Conservation (phyloP, 768 basidiomycete species). For the Auricularia sp. region DNA sequence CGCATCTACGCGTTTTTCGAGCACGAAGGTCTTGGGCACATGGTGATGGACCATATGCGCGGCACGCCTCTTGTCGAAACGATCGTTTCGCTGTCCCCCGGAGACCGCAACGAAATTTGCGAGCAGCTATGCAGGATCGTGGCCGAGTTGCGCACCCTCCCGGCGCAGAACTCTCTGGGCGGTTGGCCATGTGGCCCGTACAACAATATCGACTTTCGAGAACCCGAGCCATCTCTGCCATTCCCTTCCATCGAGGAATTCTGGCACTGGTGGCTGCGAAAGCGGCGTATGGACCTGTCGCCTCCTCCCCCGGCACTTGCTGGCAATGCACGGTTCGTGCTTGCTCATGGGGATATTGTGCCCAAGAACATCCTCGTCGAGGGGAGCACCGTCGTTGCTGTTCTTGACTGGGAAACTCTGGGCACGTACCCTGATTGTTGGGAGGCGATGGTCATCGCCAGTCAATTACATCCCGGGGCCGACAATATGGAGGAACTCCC, state of each 20-base stretch:
- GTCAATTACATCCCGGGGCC: not conserved
- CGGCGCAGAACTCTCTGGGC: not conserved
- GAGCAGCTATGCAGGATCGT: not conserved
- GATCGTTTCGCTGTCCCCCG: not conserved
- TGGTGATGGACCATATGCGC: not conserved
- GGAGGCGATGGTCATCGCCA: not conserved
- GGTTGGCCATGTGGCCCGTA: not conserved
- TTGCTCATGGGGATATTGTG: not conserved
- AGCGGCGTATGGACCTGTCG: no score
- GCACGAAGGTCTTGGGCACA: not conserved
- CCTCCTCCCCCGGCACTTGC: not conserved
- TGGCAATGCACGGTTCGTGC: not conserved
- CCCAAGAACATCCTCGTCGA: not conserved
- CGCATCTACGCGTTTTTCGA: not conserved
- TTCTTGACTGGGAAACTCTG: not conserved
- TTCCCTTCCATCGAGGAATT: not conserved
- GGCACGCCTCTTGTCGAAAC: not conserved
- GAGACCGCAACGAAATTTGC: not conserved
- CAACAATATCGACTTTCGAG: not conserved
- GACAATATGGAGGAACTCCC: no score
- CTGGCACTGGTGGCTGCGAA: not conserved
- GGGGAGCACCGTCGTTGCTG: not conserved
- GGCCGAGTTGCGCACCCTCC: not conserved
- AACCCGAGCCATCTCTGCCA: not conserved
- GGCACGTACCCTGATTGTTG: not conserved